Conservation (phyloP, 441 rosid species). For the Breynia disticha region DNA sequence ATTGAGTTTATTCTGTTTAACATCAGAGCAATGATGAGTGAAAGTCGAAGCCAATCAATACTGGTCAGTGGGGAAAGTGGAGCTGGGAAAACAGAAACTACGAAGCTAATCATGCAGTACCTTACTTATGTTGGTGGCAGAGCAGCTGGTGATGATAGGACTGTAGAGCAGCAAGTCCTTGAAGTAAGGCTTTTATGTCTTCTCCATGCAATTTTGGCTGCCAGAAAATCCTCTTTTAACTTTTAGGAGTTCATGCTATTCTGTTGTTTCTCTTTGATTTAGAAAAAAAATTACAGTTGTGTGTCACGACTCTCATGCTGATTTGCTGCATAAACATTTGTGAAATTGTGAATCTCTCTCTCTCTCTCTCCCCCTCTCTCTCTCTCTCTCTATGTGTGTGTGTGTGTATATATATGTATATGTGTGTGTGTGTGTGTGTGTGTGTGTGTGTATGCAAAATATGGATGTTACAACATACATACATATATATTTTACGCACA, state of each 20-base stretch:
- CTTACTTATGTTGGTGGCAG: constrained; percentile 96
- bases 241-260: neutral
- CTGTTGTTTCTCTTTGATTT: neutral
- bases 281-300: too few species aligned
- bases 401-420: too few species aligned
- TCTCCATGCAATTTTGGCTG: neutral
- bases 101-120: constrained; percentile 92
- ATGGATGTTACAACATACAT: too few species aligned
- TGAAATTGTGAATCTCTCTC: too few species aligned
- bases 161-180: constrained; percentile 95
- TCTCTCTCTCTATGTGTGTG: too few species aligned
- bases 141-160: constrained; percentile 71
- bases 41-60: constrained; percentile 82
- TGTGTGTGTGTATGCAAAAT: too few species aligned
- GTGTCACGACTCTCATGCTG: too few species aligned
- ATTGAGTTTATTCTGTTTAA: constrained; percentile 12
- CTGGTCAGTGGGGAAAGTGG: constrained; percentile 99
- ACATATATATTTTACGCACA: too few species aligned
- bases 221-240: neutral
- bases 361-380: too few species aligned
- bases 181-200: constrained; percentile 46
- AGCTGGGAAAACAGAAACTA: constrained; percentile 98
- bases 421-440: too few species aligned
- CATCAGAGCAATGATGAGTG: constrained; percentile 82
- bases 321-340: too few species aligned